These are phyloP conservation scores for Wickerhamiella parazyma DNA, from an alignment of 805 yeast genomes.

Conservation along the genomic window DNA sequence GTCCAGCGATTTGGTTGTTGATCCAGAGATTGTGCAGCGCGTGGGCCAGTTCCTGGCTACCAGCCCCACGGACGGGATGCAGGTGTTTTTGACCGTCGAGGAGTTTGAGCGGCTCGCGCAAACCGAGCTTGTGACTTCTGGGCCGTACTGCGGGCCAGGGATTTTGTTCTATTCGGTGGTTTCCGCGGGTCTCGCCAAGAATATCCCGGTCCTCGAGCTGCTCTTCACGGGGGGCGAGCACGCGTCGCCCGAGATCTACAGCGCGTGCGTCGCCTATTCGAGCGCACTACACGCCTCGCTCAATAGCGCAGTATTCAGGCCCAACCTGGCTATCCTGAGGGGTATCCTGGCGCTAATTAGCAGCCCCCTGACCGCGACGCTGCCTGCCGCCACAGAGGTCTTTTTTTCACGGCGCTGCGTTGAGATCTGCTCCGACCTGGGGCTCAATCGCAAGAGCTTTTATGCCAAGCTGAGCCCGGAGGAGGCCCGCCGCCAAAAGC, in stretches of 20 bases:
- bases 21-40: not conserved
- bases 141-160: conserved; percentile 1
- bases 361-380: not conserved
- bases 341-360: conserved; percentile 23
- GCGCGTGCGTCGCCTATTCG: not conserved
- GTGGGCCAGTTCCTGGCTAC: not conserved
- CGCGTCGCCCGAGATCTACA: not conserved
- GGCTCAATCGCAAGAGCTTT: conserved; percentile 39
- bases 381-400: conserved; percentile 1
- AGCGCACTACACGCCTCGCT: conserved; percentile 27
- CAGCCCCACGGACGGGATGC: not conserved
- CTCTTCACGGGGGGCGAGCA: not conserved
- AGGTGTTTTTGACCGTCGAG: not conserved
- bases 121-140: not conserved
- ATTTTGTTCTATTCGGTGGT: not conserved
- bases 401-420: conserved; percentile 22
- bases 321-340: conserved; percentile 36
- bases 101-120: not conserved
- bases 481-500: conserved; percentile 28
- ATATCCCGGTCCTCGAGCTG: not conserved
- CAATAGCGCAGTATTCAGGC: conserved; percentile 37
- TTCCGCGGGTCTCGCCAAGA: not conserved
- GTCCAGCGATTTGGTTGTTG: not conserved
- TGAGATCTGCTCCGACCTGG: conserved; percentile 43
- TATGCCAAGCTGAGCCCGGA: conserved; percentile 26